Percentiles rank a stretch among this genome's conserved stretches.
phyloP scores from a whole-genome alignment of 768 basidiomycete genomes.

The Mycena filopes region DNA sequence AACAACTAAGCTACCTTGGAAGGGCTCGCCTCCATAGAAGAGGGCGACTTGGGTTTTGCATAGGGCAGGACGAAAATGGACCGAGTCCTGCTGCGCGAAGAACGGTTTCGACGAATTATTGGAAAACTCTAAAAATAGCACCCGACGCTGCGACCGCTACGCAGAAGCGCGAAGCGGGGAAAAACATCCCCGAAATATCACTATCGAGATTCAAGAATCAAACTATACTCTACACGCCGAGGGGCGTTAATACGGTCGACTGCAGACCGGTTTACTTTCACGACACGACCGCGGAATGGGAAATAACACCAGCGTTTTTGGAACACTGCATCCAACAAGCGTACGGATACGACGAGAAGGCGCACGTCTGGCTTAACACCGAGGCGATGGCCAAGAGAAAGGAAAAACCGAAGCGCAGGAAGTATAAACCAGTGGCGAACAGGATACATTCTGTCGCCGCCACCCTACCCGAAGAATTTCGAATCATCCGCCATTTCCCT shows the following conservation, averaged over 20 bases:
- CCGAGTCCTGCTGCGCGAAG: too few species aligned
- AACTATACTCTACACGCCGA: neutral
- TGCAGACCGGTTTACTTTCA: neutral
- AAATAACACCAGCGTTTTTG: neutral
- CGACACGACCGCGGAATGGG: neutral
- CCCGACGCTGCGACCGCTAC: too few species aligned
- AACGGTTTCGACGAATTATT: too few species aligned
- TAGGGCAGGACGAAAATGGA: too few species aligned
- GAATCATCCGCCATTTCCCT: neutral
- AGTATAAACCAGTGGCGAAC: neutral
- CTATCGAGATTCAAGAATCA: too few species aligned
- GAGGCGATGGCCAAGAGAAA: neutral
- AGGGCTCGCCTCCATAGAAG: too few species aligned
- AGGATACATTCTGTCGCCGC: neutral
- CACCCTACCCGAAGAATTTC: neutral
- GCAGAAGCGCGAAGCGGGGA: too few species aligned
- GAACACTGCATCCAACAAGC: neutral
- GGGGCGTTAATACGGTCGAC: neutral
- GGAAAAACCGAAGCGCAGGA: constrained; percentile 2
- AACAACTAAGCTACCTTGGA: too few species aligned
- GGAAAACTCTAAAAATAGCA: too few species aligned
- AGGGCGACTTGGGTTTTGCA: too few species aligned
- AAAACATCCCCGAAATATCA: too few species aligned
- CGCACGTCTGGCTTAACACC: neutral
- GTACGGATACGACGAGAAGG: neutral